Conservation (phyloP, 805 yeast species). For the Millerago galiae region DNA sequence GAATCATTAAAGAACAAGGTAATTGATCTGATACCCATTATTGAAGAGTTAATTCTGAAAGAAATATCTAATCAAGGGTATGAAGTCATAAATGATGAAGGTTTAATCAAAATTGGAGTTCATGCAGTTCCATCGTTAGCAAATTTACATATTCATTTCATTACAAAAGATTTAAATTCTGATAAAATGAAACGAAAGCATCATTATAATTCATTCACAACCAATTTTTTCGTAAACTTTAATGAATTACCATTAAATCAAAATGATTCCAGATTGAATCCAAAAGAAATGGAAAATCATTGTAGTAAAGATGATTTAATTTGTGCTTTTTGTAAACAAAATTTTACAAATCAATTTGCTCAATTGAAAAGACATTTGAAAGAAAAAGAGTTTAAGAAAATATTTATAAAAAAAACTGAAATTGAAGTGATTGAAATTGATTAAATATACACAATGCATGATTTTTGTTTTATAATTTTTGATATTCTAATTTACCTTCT, state of each 20-base stretch:
- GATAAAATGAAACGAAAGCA: constrained; percentile 47
- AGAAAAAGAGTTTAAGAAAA: constrained; percentile 26
- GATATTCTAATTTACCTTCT: constrained; percentile 93
- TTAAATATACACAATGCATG: neutral
- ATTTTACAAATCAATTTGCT: constrained; percentile 37
- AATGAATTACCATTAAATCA: constrained; percentile 38
- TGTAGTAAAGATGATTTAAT: constrained; percentile 30
- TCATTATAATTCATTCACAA: constrained; percentile 69
- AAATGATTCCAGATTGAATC: constrained; percentile 36
- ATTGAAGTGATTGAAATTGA: constrained; percentile 2
- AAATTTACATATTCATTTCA: constrained; percentile 68
- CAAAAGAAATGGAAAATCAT: constrained; percentile 32
- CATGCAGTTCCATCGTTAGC: constrained; percentile 66
- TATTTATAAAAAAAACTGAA: neutral
- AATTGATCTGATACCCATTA: constrained; percentile 6
- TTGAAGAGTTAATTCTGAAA: constrained; percentile 10
- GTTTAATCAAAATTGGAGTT: constrained; percentile 47
- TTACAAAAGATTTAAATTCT: constrained; percentile 58
- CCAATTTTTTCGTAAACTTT: constrained; percentile 56
- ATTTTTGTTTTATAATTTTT: constrained; percentile 61
- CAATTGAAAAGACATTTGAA: constrained; percentile 36
- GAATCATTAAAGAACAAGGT: constrained; percentile 26
- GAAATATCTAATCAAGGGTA: constrained; percentile 11
- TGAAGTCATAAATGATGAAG: constrained; percentile 15
- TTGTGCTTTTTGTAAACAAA: constrained; percentile 36